A percentile compares a stretch with the other conserved stretches of the same genome.
phyloP scores from a whole-genome alignment of 192 early-diverging fungal genomes.

The Coemansia sp. region DNA sequence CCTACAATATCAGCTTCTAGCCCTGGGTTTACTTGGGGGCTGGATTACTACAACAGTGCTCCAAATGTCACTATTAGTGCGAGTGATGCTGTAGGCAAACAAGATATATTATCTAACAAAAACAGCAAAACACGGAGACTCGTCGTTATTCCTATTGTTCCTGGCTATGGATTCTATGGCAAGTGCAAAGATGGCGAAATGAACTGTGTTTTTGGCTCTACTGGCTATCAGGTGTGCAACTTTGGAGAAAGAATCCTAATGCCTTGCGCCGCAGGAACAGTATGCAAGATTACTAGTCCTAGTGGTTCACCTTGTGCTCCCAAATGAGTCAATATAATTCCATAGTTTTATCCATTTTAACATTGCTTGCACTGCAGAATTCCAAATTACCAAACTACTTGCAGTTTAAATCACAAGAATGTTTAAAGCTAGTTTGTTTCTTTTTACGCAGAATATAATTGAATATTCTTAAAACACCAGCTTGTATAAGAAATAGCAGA shows the following conservation, averaged over 20 bases:
- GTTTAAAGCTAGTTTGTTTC: no score
- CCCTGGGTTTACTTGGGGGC: slow-evolving; percentile 29
- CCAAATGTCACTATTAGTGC: slow-evolving; percentile 32
- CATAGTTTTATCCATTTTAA: no score
- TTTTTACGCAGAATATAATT: no score
- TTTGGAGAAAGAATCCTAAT: slow-evolving; percentile 19
- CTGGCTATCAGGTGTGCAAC: slow-evolving; percentile 39
- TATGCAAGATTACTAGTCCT: slow-evolving; percentile 6
- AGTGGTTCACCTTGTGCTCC: no score
- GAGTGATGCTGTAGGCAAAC: background rate
- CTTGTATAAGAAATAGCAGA: no score
- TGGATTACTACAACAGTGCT: slow-evolving; percentile 31
- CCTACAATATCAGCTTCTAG: slow-evolving; percentile 56
- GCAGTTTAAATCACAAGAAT: no score
- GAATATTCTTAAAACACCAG: no score
- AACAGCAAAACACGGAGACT: slow-evolving; percentile 1
- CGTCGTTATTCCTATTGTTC: background rate
- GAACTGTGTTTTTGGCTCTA: slow-evolving; percentile 17
- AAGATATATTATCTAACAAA: background rate
- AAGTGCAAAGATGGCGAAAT: slow-evolving; percentile 30
- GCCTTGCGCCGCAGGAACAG: slow-evolving; percentile 19
- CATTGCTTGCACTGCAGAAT: no score
- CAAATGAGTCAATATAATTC: no score
- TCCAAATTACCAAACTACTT: no score
- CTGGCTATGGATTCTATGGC: no score